Evolutionary conservation across 2,329 filamentous ascomycete genomes (phyloP), one percentile per base, ranked within the genome.

Genomic region (Trichoderma sp.): DNA sequence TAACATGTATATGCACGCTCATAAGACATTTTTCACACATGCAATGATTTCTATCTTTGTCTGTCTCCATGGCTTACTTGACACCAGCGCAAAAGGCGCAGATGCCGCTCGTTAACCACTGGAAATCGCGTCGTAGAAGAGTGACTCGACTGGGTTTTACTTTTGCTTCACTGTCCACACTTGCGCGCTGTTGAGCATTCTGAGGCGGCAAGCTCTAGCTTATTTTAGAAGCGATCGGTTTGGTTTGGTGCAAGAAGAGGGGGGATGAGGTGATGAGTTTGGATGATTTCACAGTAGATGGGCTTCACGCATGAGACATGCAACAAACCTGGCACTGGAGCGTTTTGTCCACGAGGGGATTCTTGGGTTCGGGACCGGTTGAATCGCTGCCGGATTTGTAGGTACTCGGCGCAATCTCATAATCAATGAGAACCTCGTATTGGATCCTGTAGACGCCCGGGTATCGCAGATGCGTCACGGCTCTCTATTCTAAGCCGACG

Each of bases 91-190:
- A 76, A 77, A 77, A 77, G 72, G 75, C 77, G 7, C 45, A 77
- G 78, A 77, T 79, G 75, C 81, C 81, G 79, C 78, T 77, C 78
- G 83, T 82, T 78, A 80, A 77, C 79, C 80, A 38, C 68, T 79
- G 83, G 81, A 82, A 67, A 81, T 76, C 79, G 78, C 67, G 75
- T 75, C 56, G 64, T 72, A 76, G 76, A 77, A 77, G 76, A 77
- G 79, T 59, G 63, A 79, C 75, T 71, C 75, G 78, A 76, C 78
- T 50, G 76, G 80, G 79, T 85, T 85, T 89, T 85, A 76, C 85
- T 92, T 79, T 92, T 87, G 90, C 90, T 92, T 92, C 90, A 91
- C 84, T 91, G 90, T 92, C 90, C 90, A 91, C 90, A 91, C 90
- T 89, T 90, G 88, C 87, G 83, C 89, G 89, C 86, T 87, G 86